Percentiles rank a stretch among this genome's conserved stretches.
Evolutionary conservation across 306 rosid species (phyloP).

Genomic region (Arachis stenosperma): DNA sequence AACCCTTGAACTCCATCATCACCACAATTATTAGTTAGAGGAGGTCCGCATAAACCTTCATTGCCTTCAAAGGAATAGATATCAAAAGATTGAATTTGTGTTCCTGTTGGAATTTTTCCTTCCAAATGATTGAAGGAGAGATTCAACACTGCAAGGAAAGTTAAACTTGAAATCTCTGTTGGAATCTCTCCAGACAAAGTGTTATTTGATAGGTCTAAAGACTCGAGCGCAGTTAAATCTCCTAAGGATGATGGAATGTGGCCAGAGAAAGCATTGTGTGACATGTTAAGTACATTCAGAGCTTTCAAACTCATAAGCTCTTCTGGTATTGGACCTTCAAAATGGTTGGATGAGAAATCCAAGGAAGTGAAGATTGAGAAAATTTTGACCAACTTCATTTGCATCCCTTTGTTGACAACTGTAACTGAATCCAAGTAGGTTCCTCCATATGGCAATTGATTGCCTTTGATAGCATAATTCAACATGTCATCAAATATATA

Average conservation of each 20-base stretch:
- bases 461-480: background rate
- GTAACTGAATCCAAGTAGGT: constrained; percentile 28
- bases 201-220: constrained; percentile 46
- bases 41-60: constrained; percentile 36
- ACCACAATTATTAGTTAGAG: background rate
- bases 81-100: constrained; percentile 37
- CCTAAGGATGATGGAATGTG: constrained; percentile 45
- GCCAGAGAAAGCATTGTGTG: constrained; percentile 35
- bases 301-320: constrained; percentile 31
- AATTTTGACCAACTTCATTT: constrained; percentile 8
- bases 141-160: constrained; percentile 35
- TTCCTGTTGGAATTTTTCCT: constrained; percentile 35
- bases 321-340: constrained; percentile 26
- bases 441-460: background rate
- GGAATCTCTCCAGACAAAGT: constrained; percentile 36
- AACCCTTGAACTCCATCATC: background rate
- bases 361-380: constrained; percentile 22
- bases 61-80: constrained; percentile 38
- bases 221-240: constrained; percentile 31
- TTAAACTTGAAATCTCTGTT: constrained; percentile 1
- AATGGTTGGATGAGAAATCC: constrained; percentile 36
- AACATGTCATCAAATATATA: background rate
- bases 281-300: constrained; percentile 35
- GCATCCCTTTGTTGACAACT: background rate
- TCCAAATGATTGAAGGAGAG: constrained; percentile 47